Evolutionary conservation across 106 monocot genomes (phyloP), one percentile per base, ranked within the genome.

Genomic region (Hemerocallis citrina): DNA sequence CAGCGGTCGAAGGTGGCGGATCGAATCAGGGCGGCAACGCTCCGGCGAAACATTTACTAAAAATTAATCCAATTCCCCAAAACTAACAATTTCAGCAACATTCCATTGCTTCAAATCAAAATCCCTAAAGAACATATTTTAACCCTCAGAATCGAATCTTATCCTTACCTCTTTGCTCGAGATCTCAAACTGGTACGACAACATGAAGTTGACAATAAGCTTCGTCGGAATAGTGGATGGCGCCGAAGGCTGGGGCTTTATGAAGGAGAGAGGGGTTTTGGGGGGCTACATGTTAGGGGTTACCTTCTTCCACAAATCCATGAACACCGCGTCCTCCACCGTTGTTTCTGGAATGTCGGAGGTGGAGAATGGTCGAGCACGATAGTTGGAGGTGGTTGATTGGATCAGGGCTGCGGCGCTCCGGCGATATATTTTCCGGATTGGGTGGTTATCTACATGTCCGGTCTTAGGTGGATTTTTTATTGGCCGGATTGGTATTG

Each of bases 111-210:
- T n/a, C n/a, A n/a, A n/a, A n/a, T n/a, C n/a, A n/a, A n/a, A n/a
- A n/a, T n/a, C n/a, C n/a, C n/a, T n/a, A n/a, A n/a, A n/a, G n/a
- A n/a, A n/a, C n/a, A n/a, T n/a, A n/a, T n/a, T n/a, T n/a, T n/a
- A n/a, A n/a, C n/a, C n/a, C n/a, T n/a, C n/a, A n/a, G n/a, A n/a
- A n/a, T n/a, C n/a, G n/a, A n/a, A n/a, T n/a, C n/a, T n/a, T n/a
- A n/a, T n/a, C n/a, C n/a, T n/a, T n/a, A 95, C 94, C 94, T 89
- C 94, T 59, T 95, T 89, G 63, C 67, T 76, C 65, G 83, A 58
- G 83, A 95, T 78, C 81, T 89, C 89, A 33, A 86, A 95, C 49
- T 83, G 74, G 70, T 95, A 83, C 2, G 83, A 74, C 6, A 74
- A 74, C 8, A 78, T 78, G 69, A 78, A 83, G 56, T 83, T 83